Percentiles rank a stretch among this genome's conserved stretches.
Conservation (phyloP, 768 basidiomycete genomes). For the Rhodotorula toruloides region DNA sequence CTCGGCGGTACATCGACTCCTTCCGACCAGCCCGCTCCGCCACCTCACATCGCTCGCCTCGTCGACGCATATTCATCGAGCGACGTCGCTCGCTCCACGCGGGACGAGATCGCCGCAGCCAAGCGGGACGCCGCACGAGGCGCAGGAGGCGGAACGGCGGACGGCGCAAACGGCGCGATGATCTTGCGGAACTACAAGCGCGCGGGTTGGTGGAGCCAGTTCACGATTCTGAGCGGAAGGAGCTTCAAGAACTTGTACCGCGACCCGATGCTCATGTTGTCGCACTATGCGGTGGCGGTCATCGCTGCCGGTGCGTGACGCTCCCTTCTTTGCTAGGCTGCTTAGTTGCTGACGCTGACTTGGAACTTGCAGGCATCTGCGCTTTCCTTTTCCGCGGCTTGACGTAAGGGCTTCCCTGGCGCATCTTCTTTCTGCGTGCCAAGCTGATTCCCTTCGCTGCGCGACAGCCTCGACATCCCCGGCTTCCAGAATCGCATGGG, state of each 20-base stretch:
- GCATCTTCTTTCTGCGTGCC: slow-evolving; percentile 36
- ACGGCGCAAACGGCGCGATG: slow-evolving; percentile 59
- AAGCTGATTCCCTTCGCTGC: slow-evolving; percentile 45
- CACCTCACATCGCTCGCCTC: slow-evolving; percentile 64
- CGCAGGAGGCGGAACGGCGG: slow-evolving; percentile 50
- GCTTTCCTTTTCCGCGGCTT: slow-evolving; percentile 89
- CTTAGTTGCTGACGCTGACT: neutral
- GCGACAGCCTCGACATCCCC: slow-evolving; percentile 71
- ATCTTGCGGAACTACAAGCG: slow-evolving; percentile 53
- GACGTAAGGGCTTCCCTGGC: slow-evolving; percentile 50
- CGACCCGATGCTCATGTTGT: slow-evolving; percentile 81
- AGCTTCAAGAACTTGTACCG: slow-evolving; percentile 98
- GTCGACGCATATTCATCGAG: slow-evolving; percentile 67
- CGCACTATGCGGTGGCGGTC: slow-evolving; percentile 83
- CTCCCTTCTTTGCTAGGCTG: slow-evolving; percentile 3
- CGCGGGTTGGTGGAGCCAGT: slow-evolving; percentile 84
- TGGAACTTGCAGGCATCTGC: slow-evolving; percentile 62
- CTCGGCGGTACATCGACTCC: slow-evolving; percentile 22
- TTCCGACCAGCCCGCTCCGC: slow-evolving; percentile 44
- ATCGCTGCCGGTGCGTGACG: slow-evolving; percentile 66
- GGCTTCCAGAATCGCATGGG: slow-evolving; percentile 94
- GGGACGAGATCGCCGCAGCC: slow-evolving; percentile 45
- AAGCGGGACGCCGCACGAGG: slow-evolving; percentile 62
- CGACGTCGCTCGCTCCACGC: slow-evolving; percentile 51
- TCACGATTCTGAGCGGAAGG: slow-evolving; percentile 84